Evolutionary conservation across 2,329 filamentous ascomycete genomes (phyloP), one percentile per base, ranked within the genome.

Genomic region (Cordyceps tenuipes): DNA sequence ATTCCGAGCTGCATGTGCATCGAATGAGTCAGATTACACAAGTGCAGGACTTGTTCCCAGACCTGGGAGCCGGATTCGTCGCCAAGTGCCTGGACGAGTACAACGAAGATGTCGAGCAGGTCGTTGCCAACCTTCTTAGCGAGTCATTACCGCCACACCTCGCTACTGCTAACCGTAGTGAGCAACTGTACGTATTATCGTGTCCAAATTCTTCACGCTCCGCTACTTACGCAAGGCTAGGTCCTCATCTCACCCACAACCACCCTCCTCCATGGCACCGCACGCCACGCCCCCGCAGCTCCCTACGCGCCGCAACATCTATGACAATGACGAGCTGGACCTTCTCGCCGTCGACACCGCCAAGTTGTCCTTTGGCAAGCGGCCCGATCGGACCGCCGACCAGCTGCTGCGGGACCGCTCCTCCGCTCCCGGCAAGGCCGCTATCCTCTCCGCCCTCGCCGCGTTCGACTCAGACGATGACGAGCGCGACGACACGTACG

Each of bases 401-500:
- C 81, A 84, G 53, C 74, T 93, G 17, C 81, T 93, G 8, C 76
- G 81, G 52, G 86, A 91, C 68, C 82, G 82, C 55, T 80, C 82
- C 21, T 76, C 76, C 1, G 84, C 86, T 3, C 83, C 87, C 1
- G 86, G 86, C 67, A 96, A 95, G 75, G 90, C 91, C 0, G 88
- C 91, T 12, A 96, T 97, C 66, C 76, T 96, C 26, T 90, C 92
- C 3, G 93, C 93, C 0, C 82, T 97, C 2, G 90, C 91, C 17
- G 82, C 88, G 0, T 97, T 97, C 66, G 92, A 97, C 74, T 88
- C 87, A 0, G 93, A 97, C 67, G 94, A 97, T 65, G 94, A 99
- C 71, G 94, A 99, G 75, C 84, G 91, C 41, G 94, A 99, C 71
- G 94, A 99, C 71, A 97, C 93, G 0, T 99, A 99, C 70, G 94